phyloP scores from a whole-genome alignment of 345 rosid species.

The Euphorbia peplus region DNA sequence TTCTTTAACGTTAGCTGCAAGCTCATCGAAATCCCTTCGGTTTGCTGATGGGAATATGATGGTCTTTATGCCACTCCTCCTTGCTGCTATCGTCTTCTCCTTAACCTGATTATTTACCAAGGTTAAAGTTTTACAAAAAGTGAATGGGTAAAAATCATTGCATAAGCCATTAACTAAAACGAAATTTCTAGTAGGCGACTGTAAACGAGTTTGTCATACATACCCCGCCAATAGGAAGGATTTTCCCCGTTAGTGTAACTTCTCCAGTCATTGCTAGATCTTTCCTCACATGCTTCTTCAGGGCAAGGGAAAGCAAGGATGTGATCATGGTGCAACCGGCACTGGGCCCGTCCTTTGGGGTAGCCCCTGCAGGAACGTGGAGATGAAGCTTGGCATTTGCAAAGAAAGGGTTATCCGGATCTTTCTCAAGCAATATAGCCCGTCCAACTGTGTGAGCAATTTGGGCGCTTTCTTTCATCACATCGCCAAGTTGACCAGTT shows the following conservation, averaged over 20 bases:
- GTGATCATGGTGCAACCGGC: constrained; percentile 99
- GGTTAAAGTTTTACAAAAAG: neutral
- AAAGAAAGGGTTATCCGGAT: constrained; percentile 67
- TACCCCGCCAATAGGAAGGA: constrained; percentile 99
- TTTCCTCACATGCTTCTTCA: constrained; percentile 60
- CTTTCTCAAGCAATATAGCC: constrained; percentile 66
- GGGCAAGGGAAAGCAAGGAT: constrained; percentile 86
- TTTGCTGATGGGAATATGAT: constrained; percentile 88
- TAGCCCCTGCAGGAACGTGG: constrained; percentile 99
- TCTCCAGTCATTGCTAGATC: constrained; percentile 99
- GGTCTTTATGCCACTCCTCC: constrained; percentile 80
- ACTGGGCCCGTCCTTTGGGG: constrained; percentile 97
- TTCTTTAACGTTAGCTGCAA: constrained; percentile 77
- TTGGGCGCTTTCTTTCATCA: constrained; percentile 98
- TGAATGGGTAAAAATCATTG: neutral
- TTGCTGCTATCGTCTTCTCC: constrained; percentile 93
- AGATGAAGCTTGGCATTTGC: constrained; percentile 87
- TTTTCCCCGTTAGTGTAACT: constrained; percentile 80
- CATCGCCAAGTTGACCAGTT: constrained; percentile 97
- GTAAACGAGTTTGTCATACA: constrained; percentile 17
- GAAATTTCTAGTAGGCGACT: neutral
- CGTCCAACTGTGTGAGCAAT: constrained; percentile 89
- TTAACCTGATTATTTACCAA: constrained; percentile 55
- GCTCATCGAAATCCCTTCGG: constrained; percentile 91
- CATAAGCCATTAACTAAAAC: neutral